Evolutionary conservation across 169 alveolate genomes (phyloP).

Genomic region (Eimeria tenella): DNA sequence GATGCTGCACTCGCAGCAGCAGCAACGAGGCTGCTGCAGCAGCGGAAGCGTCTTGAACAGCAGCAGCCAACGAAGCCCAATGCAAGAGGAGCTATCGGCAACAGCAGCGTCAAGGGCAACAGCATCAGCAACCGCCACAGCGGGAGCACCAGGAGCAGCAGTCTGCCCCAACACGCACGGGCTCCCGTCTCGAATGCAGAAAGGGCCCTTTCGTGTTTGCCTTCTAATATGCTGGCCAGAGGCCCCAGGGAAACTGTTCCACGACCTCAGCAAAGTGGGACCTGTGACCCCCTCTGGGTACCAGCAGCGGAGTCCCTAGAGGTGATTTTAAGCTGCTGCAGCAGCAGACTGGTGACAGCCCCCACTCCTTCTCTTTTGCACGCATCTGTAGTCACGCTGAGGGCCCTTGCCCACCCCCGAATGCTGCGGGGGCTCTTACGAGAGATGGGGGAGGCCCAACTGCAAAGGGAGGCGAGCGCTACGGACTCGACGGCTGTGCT

Average conservation of each 20-base stretch:
- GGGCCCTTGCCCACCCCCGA: conserved; percentile 25
- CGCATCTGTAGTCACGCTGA: neutral
- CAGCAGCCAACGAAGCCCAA: neutral
- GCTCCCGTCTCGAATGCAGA: too few species aligned
- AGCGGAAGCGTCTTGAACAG: neutral
- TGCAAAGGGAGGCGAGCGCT: neutral
- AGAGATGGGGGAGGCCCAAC: neutral
- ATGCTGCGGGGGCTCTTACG: neutral
- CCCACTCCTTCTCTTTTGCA: conserved; percentile 2
- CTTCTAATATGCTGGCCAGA: too few species aligned
- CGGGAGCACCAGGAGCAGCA: neutral
- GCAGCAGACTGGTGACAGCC: conserved; percentile 28
- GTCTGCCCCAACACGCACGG: too few species aligned
- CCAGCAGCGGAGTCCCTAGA: neutral
- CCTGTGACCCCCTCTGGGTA: neutral
- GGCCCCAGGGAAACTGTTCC: too few species aligned
- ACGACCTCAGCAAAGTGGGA: too few species aligned
- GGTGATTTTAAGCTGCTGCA: conserved; percentile 40
- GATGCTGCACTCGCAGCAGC: neutral
- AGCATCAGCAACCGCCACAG: neutral
- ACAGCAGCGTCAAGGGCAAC: neutral
- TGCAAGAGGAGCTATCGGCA: neutral
- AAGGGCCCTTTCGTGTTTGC: too few species aligned
- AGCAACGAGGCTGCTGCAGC: conserved; percentile 44
- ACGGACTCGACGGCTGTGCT: neutral